Evolutionary conservation across 169 alveolate species (phyloP), one percentile per base, ranked within the genome.

Genomic region (Plasmodium cynomolgi): DNA sequence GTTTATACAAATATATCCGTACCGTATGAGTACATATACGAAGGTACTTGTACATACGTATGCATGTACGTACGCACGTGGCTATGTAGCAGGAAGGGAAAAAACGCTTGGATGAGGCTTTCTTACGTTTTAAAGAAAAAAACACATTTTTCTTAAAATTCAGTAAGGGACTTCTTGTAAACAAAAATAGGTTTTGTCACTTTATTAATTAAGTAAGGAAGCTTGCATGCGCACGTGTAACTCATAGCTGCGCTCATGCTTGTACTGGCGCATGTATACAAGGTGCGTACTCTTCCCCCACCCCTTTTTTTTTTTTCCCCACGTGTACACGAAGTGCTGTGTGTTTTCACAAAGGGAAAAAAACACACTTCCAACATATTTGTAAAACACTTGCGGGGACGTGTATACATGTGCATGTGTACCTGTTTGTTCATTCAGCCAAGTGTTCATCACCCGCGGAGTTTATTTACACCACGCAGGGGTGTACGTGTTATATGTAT

Each of bases 11-110:
- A 68, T 68, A 68, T 68, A 68, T 26, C n/a, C 77, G 3, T 68
- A 68, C 34, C 15, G 26, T 80, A 80, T 80, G 71, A 31, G n/a
- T 80, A 80, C 56, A 13, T 68, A 68, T 68, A 29, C 5, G 3
- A 23, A 68, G 47, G 71, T 11, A 80, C 47, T 34, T 80, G 56
- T 41, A 80, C 50, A 41, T 80, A 80, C 50, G 84, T 77, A 77
- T 77, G 31, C 50, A 77, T 80, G n/a, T 37, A 26, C 23, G 74
- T 80, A 41, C 58, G 47, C 17, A 41, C 58, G 71, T 41, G 84
- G 11, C 23, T 3, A 37, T 37, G 72, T 33, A 80, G 20, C 47
- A 37, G 56, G 20, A 50, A 37, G 71, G 50, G 71, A 80, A 80
- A 17, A 41, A 23, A 41, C 77, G 23, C 41, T 11, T 8, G 77